Evolutionary conservation across 148 eudicot genomes (phyloP).

Genomic region (Linanthus parryae): DNA sequence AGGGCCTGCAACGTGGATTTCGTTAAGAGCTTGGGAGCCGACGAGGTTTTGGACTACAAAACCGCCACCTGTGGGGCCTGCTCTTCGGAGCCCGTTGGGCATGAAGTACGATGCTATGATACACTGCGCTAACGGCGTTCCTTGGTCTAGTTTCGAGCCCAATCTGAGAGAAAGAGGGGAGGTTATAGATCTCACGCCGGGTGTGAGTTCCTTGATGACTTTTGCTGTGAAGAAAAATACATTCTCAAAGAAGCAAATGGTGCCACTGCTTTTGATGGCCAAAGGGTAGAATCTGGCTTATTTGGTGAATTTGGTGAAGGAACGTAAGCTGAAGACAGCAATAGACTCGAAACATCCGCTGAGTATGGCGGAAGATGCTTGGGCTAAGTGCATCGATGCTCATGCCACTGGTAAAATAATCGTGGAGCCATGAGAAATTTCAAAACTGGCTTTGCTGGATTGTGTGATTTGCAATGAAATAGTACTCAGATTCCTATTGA

Average conservation of each 20-base stretch:
- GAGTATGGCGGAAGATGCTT: slow-evolving; percentile 64
- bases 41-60: slow-evolving; percentile 67
- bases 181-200: slow-evolving; percentile 54
- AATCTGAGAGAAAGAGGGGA: slow-evolving; percentile 38
- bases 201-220: slow-evolving; percentile 30
- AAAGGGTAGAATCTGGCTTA: slow-evolving; percentile 39
- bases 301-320: slow-evolving; percentile 53
- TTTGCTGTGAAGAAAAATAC: slow-evolving; percentile 46
- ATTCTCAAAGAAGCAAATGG: slow-evolving; percentile 49
- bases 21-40: slow-evolving; percentile 62
- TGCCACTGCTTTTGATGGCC: slow-evolving; percentile 31
- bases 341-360: slow-evolving; percentile 54
- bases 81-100: slow-evolving; percentile 62
- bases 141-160: slow-evolving; percentile 60
- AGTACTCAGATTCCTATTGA: too few species aligned
- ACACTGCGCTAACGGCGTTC: slow-evolving; percentile 44
- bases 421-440: slow-evolving; percentile 45
- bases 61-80: slow-evolving; percentile 65
- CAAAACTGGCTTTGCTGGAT: too few species aligned
- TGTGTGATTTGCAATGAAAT: too few species aligned
- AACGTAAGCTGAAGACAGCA: slow-evolving; percentile 56
- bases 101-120: slow-evolving; percentile 57
- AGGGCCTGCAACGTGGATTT: slow-evolving; percentile 58
- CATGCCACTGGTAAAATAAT: slow-evolving; percentile 78
- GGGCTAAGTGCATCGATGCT: slow-evolving; percentile 56